Percentiles rank a stretch among this genome's conserved stretches.
Conservation (phyloP, 306 rosid species). For the Cucurbita argyrosperma region DNA sequence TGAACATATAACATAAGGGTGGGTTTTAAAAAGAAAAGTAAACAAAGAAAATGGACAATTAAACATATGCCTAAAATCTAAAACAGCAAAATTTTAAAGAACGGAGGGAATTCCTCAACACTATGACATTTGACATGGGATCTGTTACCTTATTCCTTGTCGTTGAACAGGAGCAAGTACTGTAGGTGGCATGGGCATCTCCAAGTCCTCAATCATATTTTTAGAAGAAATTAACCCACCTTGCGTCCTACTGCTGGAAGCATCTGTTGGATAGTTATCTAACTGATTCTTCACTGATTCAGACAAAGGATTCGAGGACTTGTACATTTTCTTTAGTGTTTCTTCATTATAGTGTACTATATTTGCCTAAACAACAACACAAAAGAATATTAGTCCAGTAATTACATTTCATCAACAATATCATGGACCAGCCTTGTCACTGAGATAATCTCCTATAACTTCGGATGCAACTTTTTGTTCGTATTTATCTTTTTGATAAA, state of each 20-base stretch:
- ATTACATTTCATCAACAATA: neutral
- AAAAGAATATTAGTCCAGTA: slow-evolving; percentile 15
- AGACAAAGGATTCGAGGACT: slow-evolving; percentile 37
- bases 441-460: neutral
- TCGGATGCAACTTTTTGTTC: neutral
- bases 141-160: slow-evolving; percentile 56
- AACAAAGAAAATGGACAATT: neutral
- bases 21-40: too few species aligned
- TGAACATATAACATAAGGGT: too few species aligned
- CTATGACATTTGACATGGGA: neutral
- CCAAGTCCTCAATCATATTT: slow-evolving; percentile 41
- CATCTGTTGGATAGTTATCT: slow-evolving; percentile 33
- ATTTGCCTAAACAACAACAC: slow-evolving; percentile 40
- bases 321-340: slow-evolving; percentile 50
- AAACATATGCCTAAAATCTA: neutral
- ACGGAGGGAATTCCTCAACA: neutral
- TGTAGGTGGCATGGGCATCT: slow-evolving; percentile 89
- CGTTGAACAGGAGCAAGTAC: slow-evolving; percentile 63
- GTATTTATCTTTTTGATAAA: neutral
- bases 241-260: slow-evolving; percentile 28
- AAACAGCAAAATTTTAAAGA: neutral
- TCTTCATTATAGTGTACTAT: slow-evolving; percentile 72
- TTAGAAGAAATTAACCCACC: slow-evolving; percentile 29
- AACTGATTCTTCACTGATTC: slow-evolving; percentile 38
- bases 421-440: neutral